Evolutionary conservation across 2,329 filamentous ascomycete genomes (phyloP), one percentile per base, ranked within the genome.

Genomic region (Neodidymelliopsis sp.): DNA sequence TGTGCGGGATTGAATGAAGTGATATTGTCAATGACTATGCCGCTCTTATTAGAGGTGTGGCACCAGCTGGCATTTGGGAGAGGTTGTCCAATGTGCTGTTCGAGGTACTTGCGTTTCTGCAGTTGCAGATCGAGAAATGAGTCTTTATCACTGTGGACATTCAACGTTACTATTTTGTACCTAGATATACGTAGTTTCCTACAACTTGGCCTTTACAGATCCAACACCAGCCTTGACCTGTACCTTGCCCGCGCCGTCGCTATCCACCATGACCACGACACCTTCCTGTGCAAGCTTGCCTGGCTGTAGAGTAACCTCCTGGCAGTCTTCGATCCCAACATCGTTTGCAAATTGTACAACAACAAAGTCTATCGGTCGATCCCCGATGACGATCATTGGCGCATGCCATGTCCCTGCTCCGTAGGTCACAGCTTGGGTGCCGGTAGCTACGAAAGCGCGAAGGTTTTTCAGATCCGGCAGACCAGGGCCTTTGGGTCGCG

Each of bases 321-420:
- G 91, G 65, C 91, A 96, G 74, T 99, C 94, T 75, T 97, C 93
- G 1, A 81, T 75, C 0, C 76, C 83, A 10, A 94, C 87, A 2
- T 89, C 91, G 72, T 95, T 97, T 24, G 86, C 86, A 76, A 89
- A 94, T 76, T 97, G 93, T 59, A 89, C 83, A 2, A 97, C 93
- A 4, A 72, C 68, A 72, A 97, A 97, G 68, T 94, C 90, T 36
- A 97, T 78, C 15, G 85, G 80, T 43, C 78, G 75, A 33, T 75
- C 71, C 1, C 92, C 92, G 37, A 97, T 74, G 12, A 90, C 91
- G 11, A 91, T 89, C 93, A 99, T 97, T 0, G 94, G 94, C 53
- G 93, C 91, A 77, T 99, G 94, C 93, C 87, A 99, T 43, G 91
- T 97, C 4, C 91, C 94, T 1, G 89, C 86, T 1, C 84, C 91